Evolutionary conservation across 1,284 basidiomycete species (phyloP).

Genomic region (Macrocybe sp.): DNA sequence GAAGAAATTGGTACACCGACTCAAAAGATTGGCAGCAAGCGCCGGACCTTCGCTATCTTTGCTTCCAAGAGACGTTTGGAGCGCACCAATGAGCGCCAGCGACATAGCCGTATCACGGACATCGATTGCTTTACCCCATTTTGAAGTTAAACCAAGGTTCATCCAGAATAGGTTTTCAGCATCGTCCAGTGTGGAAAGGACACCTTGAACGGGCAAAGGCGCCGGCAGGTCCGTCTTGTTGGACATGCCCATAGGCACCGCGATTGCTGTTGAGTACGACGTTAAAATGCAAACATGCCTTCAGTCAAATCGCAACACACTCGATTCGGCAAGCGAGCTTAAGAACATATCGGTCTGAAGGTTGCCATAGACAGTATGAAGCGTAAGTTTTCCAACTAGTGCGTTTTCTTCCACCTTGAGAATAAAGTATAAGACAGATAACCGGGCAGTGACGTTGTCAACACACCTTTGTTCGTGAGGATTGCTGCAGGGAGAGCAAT

Average conservation of each 20-base stretch:
- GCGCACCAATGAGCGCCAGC: constrained; percentile 65
- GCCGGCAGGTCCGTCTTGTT: constrained; percentile 35
- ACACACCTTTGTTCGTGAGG: constrained; percentile 51
- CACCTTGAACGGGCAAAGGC: constrained; percentile 50
- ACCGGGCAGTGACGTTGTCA: neutral
- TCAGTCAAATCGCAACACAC: constrained; percentile 37
- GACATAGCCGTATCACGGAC: constrained; percentile 72
- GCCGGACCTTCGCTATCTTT: constrained; percentile 42
- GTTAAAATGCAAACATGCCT: neutral
- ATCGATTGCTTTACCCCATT: constrained; percentile 60
- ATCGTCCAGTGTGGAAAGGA: constrained; percentile 54
- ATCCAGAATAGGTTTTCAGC: constrained; percentile 71
- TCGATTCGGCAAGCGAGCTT: constrained; percentile 82
- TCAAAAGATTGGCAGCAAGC: constrained; percentile 60
- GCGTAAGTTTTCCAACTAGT: constrained; percentile 67
- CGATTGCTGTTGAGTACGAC: constrained; percentile 53
- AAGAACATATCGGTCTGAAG: constrained; percentile 85
- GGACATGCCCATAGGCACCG: constrained; percentile 77
- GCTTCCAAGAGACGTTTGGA: constrained; percentile 77
- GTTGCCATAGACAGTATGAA: constrained; percentile 71
- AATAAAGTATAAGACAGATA: neutral
- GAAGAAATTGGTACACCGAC: constrained; percentile 33
- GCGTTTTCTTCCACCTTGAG: constrained; percentile 66
- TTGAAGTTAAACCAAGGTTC: constrained; percentile 53
- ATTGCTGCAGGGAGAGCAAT: constrained; percentile 54